These are phyloP conservation scores for Paramecium octaurelia DNA, from an alignment of 73 alveolate species.

Conservation along the genomic window DNA sequence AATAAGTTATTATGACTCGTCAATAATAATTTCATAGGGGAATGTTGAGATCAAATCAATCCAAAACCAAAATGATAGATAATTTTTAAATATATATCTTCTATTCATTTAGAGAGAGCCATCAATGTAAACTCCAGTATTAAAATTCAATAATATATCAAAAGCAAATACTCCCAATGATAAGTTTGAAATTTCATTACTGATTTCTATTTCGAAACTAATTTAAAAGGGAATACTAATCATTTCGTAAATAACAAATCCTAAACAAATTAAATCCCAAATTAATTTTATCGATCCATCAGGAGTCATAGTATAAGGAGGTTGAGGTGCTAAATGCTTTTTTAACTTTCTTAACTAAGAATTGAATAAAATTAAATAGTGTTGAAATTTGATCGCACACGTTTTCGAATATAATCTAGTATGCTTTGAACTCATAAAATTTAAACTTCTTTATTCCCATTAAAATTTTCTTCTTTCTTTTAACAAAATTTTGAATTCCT, in stretches of 20 bases:
- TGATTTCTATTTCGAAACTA: not conserved
- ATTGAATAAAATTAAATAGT: not conserved
- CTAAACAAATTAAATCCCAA: conserved; percentile 70
- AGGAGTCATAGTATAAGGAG: conserved; percentile 29
- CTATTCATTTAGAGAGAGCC: conserved; percentile 69
- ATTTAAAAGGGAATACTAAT: not conserved
- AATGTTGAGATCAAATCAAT: not conserved
- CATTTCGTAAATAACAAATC: not conserved
- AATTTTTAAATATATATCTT: conserved; percentile 56
- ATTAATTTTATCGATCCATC: conserved; percentile 66
- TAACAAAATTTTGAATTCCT: not conserved
- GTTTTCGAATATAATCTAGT: not conserved
- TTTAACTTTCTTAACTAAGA: not conserved
- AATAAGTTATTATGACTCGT: not conserved
- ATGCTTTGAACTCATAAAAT: not conserved
- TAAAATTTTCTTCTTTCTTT: not conserved
- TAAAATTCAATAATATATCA: conserved; percentile 53
- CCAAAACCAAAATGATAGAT: conserved; percentile 54
- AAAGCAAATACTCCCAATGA: conserved; percentile 20
- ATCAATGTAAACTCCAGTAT: conserved; percentile 71
- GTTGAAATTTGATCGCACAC: not conserved
- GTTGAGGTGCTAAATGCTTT: not conserved
- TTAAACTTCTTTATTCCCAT: not conserved
- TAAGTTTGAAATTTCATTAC: not conserved
- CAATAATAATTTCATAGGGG: conserved; percentile 13